These are phyloP conservation scores for Starmerella kuoi DNA, from an alignment of 805 yeast genomes.

Conservation along the genomic window DNA sequence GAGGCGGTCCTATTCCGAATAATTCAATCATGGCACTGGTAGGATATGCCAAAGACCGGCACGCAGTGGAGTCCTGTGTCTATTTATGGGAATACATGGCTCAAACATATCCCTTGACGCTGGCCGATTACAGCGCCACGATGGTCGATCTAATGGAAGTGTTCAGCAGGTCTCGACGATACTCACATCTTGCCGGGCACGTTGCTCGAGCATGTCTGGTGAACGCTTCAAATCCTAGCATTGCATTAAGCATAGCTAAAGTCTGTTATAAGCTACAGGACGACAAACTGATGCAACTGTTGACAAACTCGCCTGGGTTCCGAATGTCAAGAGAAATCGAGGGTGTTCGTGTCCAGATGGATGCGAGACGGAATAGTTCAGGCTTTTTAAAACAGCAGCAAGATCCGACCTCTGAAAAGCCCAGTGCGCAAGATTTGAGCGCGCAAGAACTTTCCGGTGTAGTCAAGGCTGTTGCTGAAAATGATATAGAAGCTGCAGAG, in stretches of 20 bases:
- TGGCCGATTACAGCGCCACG: conserved; percentile 6
- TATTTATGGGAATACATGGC: conserved; percentile 13
- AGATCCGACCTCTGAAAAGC: not conserved
- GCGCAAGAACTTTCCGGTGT: conserved; percentile 15
- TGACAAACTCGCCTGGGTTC: conserved; percentile 2
- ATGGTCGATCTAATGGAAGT: conserved; percentile 10
- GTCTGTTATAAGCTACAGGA: conserved; percentile 11
- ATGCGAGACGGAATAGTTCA: not conserved
- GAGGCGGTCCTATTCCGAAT: conserved; percentile 14
- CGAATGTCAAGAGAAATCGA: not conserved
- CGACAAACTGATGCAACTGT: not conserved
- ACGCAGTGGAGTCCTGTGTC: not conserved
- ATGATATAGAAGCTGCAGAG: conserved; percentile 4
- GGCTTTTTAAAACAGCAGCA: not conserved
- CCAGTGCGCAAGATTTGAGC: conserved; percentile 28
- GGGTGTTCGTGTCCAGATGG: conserved; percentile 5
- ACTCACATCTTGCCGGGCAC: conserved; percentile 3
- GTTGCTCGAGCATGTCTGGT: conserved; percentile 11
- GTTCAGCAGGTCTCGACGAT: conserved; percentile 8
- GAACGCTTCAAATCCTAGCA: conserved; percentile 7
- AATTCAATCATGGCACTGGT: conserved; percentile 9
- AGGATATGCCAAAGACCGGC: conserved; percentile 2
- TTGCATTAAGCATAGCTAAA: conserved; percentile 11
- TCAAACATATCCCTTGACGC: conserved; percentile 3
- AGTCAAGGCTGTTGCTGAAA: conserved; percentile 8